Evolutionary conservation across 1,284 basidiomycete species (phyloP).

Genomic region (Dichomitus squalens): DNA sequence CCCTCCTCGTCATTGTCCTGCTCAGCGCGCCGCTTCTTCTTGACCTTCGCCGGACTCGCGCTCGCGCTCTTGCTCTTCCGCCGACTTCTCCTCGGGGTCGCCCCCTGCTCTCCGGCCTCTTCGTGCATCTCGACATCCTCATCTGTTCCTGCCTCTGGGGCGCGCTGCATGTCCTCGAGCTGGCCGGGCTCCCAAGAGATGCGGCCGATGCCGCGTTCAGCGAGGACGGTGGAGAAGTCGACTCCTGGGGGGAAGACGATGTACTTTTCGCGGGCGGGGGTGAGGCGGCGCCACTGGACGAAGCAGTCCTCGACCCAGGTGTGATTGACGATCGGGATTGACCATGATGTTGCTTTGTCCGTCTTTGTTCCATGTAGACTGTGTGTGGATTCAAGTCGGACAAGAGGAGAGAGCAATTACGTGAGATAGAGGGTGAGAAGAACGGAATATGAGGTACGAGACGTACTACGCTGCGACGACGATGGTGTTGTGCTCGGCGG

Average conservation of each 20-base stretch:
- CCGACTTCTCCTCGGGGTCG: not conserved
- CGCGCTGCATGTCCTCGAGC: constrained; percentile 28
- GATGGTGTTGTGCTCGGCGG: constrained; percentile 65
- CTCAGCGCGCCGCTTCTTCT: constrained; percentile 2
- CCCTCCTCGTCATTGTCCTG: not conserved
- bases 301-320: constrained; percentile 90
- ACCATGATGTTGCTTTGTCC: constrained; percentile 74
- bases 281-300: constrained; percentile 71
- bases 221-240: constrained; percentile 65
- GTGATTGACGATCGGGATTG: constrained; percentile 86
- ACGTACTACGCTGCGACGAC: constrained; percentile 83
- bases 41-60: constrained; percentile 22
- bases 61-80: constrained; percentile 16
- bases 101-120: not conserved
- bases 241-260: constrained; percentile 65
- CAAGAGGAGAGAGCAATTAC: too few species aligned
- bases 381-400: not conserved
- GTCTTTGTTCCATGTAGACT: constrained; percentile 76
- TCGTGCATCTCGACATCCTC: constrained; percentile 18
- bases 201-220: constrained; percentile 49
- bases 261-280: constrained; percentile 63
- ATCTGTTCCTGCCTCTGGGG: constrained; percentile 9
- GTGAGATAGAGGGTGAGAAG: too few species aligned
- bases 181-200: constrained; percentile 35
- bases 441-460: too few species aligned